Conservation (phyloP, 2,329 filamentous ascomycete species). For the Byssochlamys sp. region DNA sequence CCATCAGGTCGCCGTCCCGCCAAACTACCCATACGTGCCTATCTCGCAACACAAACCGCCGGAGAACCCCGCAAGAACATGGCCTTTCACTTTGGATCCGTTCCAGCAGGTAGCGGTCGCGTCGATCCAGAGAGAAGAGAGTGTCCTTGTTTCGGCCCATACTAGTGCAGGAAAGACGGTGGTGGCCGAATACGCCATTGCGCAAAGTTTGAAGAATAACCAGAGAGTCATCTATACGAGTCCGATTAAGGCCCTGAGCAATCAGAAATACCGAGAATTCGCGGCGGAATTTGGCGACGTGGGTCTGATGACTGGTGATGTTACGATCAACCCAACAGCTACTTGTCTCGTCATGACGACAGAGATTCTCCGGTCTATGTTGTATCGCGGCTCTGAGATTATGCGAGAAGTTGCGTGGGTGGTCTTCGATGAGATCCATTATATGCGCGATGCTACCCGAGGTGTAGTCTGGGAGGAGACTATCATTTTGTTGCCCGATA, state of each 20-base stretch:
- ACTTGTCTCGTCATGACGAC: slow-evolving; percentile 99
- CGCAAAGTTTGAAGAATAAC: slow-evolving; percentile 92
- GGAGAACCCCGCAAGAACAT: slow-evolving; percentile 70
- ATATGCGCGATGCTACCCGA: slow-evolving; percentile 85
- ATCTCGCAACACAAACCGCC: slow-evolving; percentile 90
- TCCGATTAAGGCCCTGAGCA: slow-evolving; percentile 96
- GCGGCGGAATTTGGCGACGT: slow-evolving; percentile 91
- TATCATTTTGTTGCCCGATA: slow-evolving; percentile 93
- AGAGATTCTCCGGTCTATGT: slow-evolving; percentile 95
- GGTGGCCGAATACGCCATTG: slow-evolving; percentile 94
- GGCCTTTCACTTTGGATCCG: slow-evolving; percentile 85
- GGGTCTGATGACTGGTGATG: slow-evolving; percentile 95
- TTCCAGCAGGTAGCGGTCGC: slow-evolving; percentile 93
- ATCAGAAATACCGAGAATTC: slow-evolving; percentile 97
- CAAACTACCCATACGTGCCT: slow-evolving; percentile 89
- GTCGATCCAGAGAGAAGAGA: slow-evolving; percentile 92
- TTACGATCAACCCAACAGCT: slow-evolving; percentile 96
- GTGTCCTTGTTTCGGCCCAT: slow-evolving; percentile 90
- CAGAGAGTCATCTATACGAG: slow-evolving; percentile 98
- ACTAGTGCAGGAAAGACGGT: slow-evolving; percentile 97
- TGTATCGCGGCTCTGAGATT: slow-evolving; percentile 95
- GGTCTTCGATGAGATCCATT: slow-evolving; percentile 96
- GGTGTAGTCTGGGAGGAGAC: slow-evolving; percentile 99
- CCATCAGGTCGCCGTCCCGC: slow-evolving; percentile 90
- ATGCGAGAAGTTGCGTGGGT: slow-evolving; percentile 99